phyloP scores from a whole-genome alignment of 2,329 filamentous ascomycete genomes.

The Pleurostoma richardsiae region DNA sequence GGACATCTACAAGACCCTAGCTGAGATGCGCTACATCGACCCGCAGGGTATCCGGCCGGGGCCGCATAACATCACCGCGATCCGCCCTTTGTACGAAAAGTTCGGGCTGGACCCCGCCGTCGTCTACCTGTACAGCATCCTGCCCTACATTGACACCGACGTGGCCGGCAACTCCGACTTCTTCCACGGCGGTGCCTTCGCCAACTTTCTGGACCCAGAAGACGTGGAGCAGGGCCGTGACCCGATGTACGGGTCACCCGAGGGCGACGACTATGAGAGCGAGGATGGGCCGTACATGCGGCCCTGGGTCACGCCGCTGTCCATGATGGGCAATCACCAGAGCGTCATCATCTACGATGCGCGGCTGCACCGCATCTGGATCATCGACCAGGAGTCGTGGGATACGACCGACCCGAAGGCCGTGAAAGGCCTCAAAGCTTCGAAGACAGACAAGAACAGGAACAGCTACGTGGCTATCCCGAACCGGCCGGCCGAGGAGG shows the following conservation, averaged over 20 bases:
- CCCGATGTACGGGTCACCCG: constrained; percentile 6
- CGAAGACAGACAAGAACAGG: too few relatives aligned
- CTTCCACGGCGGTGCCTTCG: constrained; percentile 11
- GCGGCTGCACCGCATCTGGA: background rate
- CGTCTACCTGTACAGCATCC: constrained; percentile 19
- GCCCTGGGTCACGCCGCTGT: constrained; percentile 22
- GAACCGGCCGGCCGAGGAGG: background rate
- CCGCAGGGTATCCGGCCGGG: constrained; percentile 11
- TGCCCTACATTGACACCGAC: constrained; percentile 15
- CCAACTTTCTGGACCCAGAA: constrained; percentile 11
- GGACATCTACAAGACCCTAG: constrained; percentile 20
- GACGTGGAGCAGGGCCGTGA: constrained; percentile 10
- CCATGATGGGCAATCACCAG: constrained; percentile 13
- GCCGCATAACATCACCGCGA: constrained; percentile 12
- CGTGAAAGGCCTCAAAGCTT: background rate
- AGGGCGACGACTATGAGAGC: constrained; percentile 11
- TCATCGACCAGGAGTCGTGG: background rate
- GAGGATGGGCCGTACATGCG: constrained; percentile 10
- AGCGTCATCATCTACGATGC: background rate
- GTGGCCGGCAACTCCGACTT: constrained; percentile 7
- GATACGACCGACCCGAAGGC: background rate
- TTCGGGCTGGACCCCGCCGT: constrained; percentile 11
- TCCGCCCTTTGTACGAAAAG: constrained; percentile 9
- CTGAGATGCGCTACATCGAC: constrained; percentile 18
- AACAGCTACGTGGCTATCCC: background rate